A percentile compares a stretch with the other conserved stretches of the same genome.
Conservation (phyloP, 2,329 filamentous ascomycete species). For the Colletotrichum simmondsii region DNA sequence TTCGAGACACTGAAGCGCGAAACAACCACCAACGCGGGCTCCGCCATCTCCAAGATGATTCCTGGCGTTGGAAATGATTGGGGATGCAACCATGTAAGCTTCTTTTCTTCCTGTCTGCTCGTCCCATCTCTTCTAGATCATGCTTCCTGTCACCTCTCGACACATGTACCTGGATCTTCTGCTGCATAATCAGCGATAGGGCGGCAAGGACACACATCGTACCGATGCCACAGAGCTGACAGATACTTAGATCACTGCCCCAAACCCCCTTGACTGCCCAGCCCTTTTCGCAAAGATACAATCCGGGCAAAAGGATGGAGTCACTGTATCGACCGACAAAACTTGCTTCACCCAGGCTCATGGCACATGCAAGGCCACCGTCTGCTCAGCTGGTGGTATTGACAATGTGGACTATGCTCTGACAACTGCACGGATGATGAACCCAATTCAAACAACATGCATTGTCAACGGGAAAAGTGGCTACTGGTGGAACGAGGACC, state of each 20-base stretch:
- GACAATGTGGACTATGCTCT: background rate
- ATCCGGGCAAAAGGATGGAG: background rate
- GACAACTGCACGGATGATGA: slow-evolving; percentile 25
- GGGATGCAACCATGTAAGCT: slow-evolving; percentile 7
- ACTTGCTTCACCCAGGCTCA: background rate
- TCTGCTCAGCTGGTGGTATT: background rate
- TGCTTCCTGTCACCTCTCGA: background rate
- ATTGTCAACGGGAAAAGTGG: slow-evolving; percentile 20
- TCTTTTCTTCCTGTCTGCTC: background rate
- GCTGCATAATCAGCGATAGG: background rate
- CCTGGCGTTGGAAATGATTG: slow-evolving; percentile 10
- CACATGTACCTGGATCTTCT: background rate
- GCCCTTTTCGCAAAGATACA: background rate
- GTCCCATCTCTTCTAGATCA: background rate
- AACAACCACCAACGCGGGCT: background rate
- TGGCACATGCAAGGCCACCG: slow-evolving; percentile 5
- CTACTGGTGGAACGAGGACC: slow-evolving; percentile 8
- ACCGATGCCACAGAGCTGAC: background rate
- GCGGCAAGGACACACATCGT: background rate
- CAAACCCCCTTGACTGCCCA: slow-evolving; percentile 18
- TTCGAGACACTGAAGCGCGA: background rate
- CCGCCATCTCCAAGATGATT: background rate
- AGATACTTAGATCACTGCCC: background rate
- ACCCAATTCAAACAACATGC: slow-evolving; percentile 20
- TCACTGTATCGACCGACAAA: background rate